Evolutionary conservation across 495 filamentous ascomycete species (phyloP).

Genomic region (Penicillium macrosclerotiorum): DNA sequence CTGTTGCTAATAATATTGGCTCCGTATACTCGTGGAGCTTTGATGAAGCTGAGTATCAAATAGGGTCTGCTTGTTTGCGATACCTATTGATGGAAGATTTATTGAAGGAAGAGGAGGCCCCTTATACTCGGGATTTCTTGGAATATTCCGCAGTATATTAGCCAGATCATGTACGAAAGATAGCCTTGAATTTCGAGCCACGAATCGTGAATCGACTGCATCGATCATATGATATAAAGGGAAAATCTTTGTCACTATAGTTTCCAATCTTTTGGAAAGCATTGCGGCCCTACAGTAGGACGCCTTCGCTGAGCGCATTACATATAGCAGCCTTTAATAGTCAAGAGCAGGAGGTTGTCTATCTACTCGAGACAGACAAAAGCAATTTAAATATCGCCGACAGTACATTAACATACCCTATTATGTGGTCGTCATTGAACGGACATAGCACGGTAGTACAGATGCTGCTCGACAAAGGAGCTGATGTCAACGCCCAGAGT

Average conservation of each 20-base stretch:
- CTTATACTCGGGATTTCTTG: conserved; percentile 12
- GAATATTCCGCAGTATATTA: conserved; percentile 24
- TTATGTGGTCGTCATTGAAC: conserved; percentile 14
- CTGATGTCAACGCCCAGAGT: too few relatives aligned
- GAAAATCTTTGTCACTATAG: neutral
- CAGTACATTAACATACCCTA: conserved; percentile 12
- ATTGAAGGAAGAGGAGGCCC: neutral
- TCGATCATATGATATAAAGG: conserved; percentile 10
- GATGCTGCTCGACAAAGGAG: too few relatives aligned
- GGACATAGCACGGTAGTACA: too few relatives aligned
- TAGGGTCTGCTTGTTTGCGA: conserved; percentile 19
- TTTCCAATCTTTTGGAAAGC: conserved; percentile 16
- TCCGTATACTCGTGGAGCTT: conserved; percentile 8
- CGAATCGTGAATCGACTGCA: neutral
- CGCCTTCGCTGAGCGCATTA: conserved; percentile 10
- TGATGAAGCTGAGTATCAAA: conserved; percentile 11
- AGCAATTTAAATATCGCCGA: conserved; percentile 7
- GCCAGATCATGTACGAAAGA: conserved; percentile 21
- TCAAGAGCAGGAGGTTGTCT: conserved; percentile 15
- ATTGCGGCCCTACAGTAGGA: neutral
- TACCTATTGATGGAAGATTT: conserved; percentile 23
- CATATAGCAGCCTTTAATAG: conserved; percentile 18
- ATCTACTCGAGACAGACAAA: conserved; percentile 7
- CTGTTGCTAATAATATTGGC: neutral
- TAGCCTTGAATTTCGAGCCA: neutral